phyloP scores from a whole-genome alignment of 78 protist genomes.

The Andalucia godoyi region DNA sequence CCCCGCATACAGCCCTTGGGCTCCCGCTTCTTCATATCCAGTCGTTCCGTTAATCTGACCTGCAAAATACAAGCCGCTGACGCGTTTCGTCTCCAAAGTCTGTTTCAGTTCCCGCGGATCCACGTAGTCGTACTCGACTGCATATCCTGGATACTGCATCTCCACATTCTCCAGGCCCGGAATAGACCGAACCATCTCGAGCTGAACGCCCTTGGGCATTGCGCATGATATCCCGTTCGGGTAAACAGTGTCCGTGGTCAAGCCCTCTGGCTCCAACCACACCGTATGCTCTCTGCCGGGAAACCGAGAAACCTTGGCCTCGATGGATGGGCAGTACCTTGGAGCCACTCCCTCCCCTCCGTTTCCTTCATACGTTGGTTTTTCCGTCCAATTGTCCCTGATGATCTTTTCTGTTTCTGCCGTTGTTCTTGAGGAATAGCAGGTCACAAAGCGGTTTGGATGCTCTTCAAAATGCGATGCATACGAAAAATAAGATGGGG shows the following conservation, averaged over 20 bases:
- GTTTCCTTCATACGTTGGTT: slow-evolving; percentile 40
- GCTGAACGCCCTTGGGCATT: slow-evolving; percentile 70
- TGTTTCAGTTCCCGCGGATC: slow-evolving; percentile 58
- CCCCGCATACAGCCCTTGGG: slow-evolving; percentile 80
- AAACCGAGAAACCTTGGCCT: slow-evolving; percentile 35
- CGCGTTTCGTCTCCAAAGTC: slow-evolving; percentile 55
- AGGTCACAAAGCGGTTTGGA: slow-evolving; percentile 9
- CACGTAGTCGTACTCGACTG: slow-evolving; percentile 82
- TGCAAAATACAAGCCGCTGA: slow-evolving; percentile 66
- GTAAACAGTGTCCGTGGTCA: slow-evolving; percentile 58
- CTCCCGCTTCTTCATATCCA: slow-evolving; percentile 80
- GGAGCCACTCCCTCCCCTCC: slow-evolving; percentile 72
- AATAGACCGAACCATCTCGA: not conserved
- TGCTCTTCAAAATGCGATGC: slow-evolving; percentile 11
- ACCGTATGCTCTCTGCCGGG: slow-evolving; percentile 44
- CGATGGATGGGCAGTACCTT: slow-evolving; percentile 85
- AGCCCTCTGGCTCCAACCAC: slow-evolving; percentile 91
- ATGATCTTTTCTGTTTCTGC: slow-evolving; percentile 46
- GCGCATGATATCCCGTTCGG: slow-evolving; percentile 84
- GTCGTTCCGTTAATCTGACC: slow-evolving; percentile 94
- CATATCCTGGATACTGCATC: slow-evolving; percentile 59
- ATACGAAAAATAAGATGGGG: slow-evolving; percentile 61
- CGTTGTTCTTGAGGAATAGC: slow-evolving; percentile 68
- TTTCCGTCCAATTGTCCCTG: slow-evolving; percentile 7
- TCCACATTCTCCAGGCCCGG: slow-evolving; percentile 14